Evolutionary conservation across 2,329 filamentous ascomycete species (phyloP).

Genomic region (Neonectria punicea): DNA sequence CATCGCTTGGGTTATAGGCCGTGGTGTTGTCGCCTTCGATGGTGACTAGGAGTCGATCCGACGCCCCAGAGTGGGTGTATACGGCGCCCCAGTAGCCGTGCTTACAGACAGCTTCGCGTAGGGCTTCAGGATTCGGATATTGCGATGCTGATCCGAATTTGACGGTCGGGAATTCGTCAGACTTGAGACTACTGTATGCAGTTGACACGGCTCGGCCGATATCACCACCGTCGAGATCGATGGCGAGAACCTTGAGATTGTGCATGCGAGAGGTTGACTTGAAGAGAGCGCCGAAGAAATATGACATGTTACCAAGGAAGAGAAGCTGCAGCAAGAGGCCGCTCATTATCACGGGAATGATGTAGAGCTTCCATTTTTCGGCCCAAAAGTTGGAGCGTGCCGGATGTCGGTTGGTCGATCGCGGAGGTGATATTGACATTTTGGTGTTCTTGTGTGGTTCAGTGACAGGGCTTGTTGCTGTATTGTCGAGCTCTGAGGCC

Average conservation of each 20-base stretch:
- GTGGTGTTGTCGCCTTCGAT: constrained; percentile 32
- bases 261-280: constrained; percentile 33
- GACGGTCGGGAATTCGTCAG: constrained; percentile 44
- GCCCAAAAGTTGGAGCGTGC: constrained; percentile 10
- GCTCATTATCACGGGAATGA: constrained; percentile 2
- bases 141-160: constrained; percentile 28
- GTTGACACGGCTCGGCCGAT: constrained; percentile 44
- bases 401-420: constrained; percentile 15
- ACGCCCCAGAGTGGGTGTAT: constrained; percentile 43
- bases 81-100: constrained; percentile 50
- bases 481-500: no score
- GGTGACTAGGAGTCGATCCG: constrained; percentile 42
- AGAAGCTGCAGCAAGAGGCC: constrained; percentile 12
- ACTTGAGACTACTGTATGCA: constrained; percentile 43
- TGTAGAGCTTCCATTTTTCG: constrained; percentile 16
- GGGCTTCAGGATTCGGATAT: constrained; percentile 34
- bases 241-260: constrained; percentile 36
- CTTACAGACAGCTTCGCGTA: constrained; percentile 47
- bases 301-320: constrained; percentile 32
- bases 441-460: no score
- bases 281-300: constrained; percentile 46
- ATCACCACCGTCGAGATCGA: constrained; percentile 42
- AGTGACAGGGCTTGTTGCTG: no score
- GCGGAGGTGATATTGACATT: background rate
- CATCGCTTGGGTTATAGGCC: constrained; percentile 45